Evolutionary conservation across 768 basidiomycete species (phyloP), one percentile per base, ranked within the genome.

Genomic region (Psilocybe sp.): DNA sequence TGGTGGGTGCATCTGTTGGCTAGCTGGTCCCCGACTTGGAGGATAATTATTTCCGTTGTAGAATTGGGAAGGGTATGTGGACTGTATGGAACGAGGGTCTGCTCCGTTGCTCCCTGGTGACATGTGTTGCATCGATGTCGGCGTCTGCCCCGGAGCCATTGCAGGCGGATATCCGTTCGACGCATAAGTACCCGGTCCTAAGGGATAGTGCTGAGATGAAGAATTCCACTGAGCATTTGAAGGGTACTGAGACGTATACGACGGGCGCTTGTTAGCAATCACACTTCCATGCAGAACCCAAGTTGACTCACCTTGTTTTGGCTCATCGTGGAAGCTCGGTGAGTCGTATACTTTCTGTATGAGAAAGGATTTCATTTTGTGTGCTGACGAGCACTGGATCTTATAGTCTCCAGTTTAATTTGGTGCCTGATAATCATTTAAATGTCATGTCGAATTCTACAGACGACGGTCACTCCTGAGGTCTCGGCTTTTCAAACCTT

Each of bases 171-270:
- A 66, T 7, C 55, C 53, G 37, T 53, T 58, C 33, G 65, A 50
- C 14, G 65, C 50, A 46, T 68, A 67, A 46, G 62, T 46, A 52
- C 60, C 58, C 44, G 56, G 50, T 20, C 56, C 49, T 19, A 54
- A 44, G 44, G 64, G 58, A 55, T 70, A 69, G 49, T 69, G 67
- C 44, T 69, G 67, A 35, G 62, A 53, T 37, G 49, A 55, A 39
- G 55, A 52, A 53, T 57, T 67, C 72, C 74, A 77, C 38, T 74
- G 67, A 40, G 51, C 55, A 40, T 68, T 52, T 46, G 71, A 56
- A 57, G 58, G 50, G 57, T 65, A 65, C 60, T 75, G 69, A 44
- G 23, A 28, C 4, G 23, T 7, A 64, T 13, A 54, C 32, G 16
- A 49, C 56, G 63, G 36, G 60, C 57, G 59, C 58, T 59, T 55